Base-by-base conservation (phyloP, 2,329 filamentous ascomycete species). In the Venturia effusa region DNA sequence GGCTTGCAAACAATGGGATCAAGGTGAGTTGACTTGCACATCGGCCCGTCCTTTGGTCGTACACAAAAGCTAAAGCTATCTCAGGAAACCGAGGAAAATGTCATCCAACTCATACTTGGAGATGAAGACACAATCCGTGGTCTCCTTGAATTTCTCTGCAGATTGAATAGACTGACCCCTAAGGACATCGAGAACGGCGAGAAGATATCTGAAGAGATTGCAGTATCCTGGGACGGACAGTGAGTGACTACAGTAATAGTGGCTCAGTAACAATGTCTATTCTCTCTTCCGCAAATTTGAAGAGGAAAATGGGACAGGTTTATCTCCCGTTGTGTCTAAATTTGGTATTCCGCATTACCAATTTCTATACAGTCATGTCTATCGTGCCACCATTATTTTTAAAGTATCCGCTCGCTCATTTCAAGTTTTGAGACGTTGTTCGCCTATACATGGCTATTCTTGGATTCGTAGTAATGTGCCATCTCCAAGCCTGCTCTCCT, bases 401-500 rank as follows among this genome's bases (percentile, higher is more conserved):
- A 17, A 34, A 10, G 22, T 17, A 8, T 24, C 24, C 17, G 7
- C 3, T 11, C 51, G 15, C 6, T 17, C 2, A 34, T 19, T n/a
- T 30, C 27, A 34, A 57, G 34, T 4, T 34, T 34, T n/a, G 1
- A 19, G 51, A 19, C 19, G 8, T 34, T 34, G 17, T 7, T 34
- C 6, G 7, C 43, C 27, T 60, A 60, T 7, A 43, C 59, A 43
- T 60, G 59, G 34, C 59, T 60, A 24, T 17, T 63, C 48, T 61
- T 63, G 22, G 39, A 15, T 41, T 64, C 64, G 32, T 95, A 94
- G 78, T 96, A 96, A 80, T 96, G 91, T 54, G 93, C 92, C 94
- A 99, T 97, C 78, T 99, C 90, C 64, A 97, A 79, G 19, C 94
- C 94, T 34, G 92, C 93, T 67, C 91, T 82, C 77, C 91, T 88